Base-by-base conservation (phyloP, 139 green algal species). In the Pseudopediastrum boryanum region DNA sequence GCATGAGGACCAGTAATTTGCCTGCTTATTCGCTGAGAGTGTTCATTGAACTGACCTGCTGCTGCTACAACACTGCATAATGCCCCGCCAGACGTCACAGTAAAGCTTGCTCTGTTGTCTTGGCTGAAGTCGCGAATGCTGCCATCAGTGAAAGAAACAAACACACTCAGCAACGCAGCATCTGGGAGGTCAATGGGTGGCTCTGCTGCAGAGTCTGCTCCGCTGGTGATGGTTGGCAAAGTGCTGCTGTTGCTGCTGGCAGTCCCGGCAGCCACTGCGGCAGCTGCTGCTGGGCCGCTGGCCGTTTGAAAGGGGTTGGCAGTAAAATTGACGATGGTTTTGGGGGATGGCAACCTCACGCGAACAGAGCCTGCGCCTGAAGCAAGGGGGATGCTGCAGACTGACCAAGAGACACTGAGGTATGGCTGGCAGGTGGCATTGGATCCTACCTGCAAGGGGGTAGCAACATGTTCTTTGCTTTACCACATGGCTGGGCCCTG, bases 101-200 rank as follows among this genome's bases (percentile, higher is more conserved):
- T 21, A 19, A 85, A 72, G 2, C 10, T 39, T 0, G 77, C 69
- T 39, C 79, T 62, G 0, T 39, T 5, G 27, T 86, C 80, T 7
- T 35, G 29, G 4, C 71, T 84, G 70, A 89, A 84, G 71, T 89
- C 80, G 6, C 67, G 75, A 36, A 81, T 42, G 25, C 8, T 48
- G 50, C 72, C 77, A 33, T 89, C 84, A 29, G 41, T 54, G 29
- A 89, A 89, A 5, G 29, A 41, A 2, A 89, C 71, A 39, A 79
- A 16, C 43, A 86, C 46, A 0, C 4, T 16, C 41, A 89, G 31
- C 3, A 2, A 16, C 6, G 65, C 59, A 33, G n/a, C 42, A 1
- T 66, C 75, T 1, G 77, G 59, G 42, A 89, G 44, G 54, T 23
- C 52, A 19, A 89, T 69, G 27, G 80, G 84, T 10, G 61, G 25